A percentile compares a stretch with the other conserved stretches of the same genome.
phyloP scores from a whole-genome alignment of 1,139 yeast genomes.

The Yamadazyma membranifaciens region DNA sequence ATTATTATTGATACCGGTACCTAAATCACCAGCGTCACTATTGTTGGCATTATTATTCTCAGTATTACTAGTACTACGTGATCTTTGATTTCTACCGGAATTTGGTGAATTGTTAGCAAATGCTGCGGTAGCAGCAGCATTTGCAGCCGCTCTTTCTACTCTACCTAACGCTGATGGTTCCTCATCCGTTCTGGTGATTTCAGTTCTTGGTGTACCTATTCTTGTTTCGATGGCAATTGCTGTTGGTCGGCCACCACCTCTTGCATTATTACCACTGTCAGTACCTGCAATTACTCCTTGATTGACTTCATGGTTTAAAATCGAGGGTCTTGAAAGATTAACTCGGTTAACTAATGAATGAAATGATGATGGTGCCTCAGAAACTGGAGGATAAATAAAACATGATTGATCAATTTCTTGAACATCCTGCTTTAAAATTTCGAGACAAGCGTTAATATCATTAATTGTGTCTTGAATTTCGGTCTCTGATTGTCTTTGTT shows the following conservation, averaged over 20 bases:
- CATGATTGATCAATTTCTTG: slow-evolving; percentile 27
- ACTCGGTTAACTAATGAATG: slow-evolving; percentile 31
- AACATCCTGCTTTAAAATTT: slow-evolving; percentile 24
- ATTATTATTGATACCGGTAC: background rate
- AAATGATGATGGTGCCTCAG: slow-evolving; percentile 25
- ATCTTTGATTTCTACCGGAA: background rate
- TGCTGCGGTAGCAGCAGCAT: slow-evolving; percentile 7
- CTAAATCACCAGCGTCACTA: background rate
- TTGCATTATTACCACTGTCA: slow-evolving; percentile 12
- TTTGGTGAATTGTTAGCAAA: slow-evolving; percentile 1
- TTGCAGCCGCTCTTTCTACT: slow-evolving; percentile 4
- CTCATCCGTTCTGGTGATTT: slow-evolving; percentile 1
- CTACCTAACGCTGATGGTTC: background rate
- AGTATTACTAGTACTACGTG: background rate
- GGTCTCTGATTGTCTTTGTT: slow-evolving; percentile 27
- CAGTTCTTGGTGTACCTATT: slow-evolving; percentile 3
- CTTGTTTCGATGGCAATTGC: slow-evolving; percentile 9
- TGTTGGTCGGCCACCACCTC: slow-evolving; percentile 6
- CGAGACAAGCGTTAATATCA: slow-evolving; percentile 29
- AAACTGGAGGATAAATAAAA: slow-evolving; percentile 28
- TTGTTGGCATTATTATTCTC: background rate
- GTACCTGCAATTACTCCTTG: slow-evolving; percentile 35
- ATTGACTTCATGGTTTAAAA: slow-evolving; percentile 39
- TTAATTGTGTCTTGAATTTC: slow-evolving; percentile 24
- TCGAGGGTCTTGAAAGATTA: slow-evolving; percentile 35